Evolutionary conservation across 768 basidiomycete species (phyloP).

Genomic region (Phlebiopsis flavidoalba): DNA sequence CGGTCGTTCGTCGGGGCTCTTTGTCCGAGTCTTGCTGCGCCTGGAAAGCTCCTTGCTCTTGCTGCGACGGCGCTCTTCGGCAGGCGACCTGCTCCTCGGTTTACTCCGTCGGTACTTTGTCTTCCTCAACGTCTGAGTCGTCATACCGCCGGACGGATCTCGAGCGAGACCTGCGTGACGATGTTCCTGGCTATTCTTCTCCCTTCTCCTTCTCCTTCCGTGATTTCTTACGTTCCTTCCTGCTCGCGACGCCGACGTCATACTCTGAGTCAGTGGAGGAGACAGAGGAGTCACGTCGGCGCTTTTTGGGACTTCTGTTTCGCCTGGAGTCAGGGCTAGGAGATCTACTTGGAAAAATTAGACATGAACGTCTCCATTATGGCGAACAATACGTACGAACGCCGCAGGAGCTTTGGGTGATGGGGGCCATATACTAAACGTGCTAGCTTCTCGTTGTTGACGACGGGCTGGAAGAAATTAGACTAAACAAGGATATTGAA

Average conservation of each 20-base stretch:
- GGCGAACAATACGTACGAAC: constrained; percentile 42
- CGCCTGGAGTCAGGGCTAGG: constrained; percentile 47
- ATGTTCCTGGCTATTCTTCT: constrained; percentile 29
- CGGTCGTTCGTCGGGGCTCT: constrained; percentile 24
- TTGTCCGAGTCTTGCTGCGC: constrained; percentile 19
- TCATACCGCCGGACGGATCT: constrained; percentile 31
- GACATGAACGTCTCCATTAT: neutral
- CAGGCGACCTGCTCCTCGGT: constrained; percentile 18
- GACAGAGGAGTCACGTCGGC: constrained; percentile 45
- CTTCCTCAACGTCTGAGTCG: constrained; percentile 32
- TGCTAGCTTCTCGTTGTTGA: constrained; percentile 53
- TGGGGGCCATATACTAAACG: constrained; percentile 71
- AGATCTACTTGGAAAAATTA: constrained; percentile 38
- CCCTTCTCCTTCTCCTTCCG: constrained; percentile 38
- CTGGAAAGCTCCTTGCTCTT: neutral
- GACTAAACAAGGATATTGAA: neutral
- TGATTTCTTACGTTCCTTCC: constrained; percentile 56
- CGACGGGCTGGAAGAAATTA: constrained; percentile 52
- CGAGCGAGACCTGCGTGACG: constrained; percentile 27
- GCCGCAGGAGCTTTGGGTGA: constrained; percentile 69
- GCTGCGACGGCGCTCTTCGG: constrained; percentile 22
- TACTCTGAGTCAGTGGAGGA: constrained; percentile 47
- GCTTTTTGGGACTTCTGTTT: constrained; percentile 51
- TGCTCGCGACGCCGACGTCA: constrained; percentile 50
- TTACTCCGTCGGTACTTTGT: constrained; percentile 13